Conservation (phyloP, 768 basidiomycete species). For the Inosperma sp. region DNA sequence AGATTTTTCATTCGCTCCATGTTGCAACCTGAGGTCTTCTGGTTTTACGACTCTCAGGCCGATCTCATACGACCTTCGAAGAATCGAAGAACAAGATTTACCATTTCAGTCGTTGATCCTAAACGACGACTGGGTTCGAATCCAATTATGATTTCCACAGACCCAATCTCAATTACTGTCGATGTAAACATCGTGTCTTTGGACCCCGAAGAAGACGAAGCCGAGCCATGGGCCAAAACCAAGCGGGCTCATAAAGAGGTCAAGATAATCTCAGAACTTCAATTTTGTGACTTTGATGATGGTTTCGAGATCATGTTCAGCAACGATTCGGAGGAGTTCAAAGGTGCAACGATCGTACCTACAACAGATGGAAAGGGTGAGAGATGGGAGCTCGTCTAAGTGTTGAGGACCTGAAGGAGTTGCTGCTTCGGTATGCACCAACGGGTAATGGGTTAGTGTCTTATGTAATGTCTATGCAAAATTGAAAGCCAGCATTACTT, state of each 20-base stretch:
- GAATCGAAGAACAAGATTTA: slow-evolving; percentile 1
- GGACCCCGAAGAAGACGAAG: too few relatives aligned
- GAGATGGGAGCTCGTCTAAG: slow-evolving; percentile 9
- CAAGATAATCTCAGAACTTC: too few relatives aligned
- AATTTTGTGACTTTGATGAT: slow-evolving; percentile 3
- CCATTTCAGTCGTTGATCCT: not conserved
- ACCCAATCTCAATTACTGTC: not conserved
- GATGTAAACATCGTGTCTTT: too few relatives aligned
- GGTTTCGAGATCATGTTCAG: not conserved
- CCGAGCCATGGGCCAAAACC: too few relatives aligned
- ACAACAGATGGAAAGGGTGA: not conserved
- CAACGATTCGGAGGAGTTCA: not conserved
- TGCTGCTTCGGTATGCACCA: too few relatives aligned
- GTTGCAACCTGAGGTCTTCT: not conserved
- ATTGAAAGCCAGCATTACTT: too few relatives aligned
- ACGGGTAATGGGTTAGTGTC: too few relatives aligned
- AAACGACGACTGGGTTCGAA: not conserved
- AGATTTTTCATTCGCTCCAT: slow-evolving; percentile 9
- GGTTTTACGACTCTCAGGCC: not conserved
- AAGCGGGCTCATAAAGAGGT: too few relatives aligned
- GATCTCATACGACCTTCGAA: not conserved
- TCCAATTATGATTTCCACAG: not conserved
- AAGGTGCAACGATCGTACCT: not conserved
- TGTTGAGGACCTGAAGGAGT: too few relatives aligned
- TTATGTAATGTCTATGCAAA: too few relatives aligned